Evolutionary conservation across 192 early-diverging fungal species (phyloP), one percentile per base, ranked within the genome.

Genomic region (Coemansia sp.): DNA sequence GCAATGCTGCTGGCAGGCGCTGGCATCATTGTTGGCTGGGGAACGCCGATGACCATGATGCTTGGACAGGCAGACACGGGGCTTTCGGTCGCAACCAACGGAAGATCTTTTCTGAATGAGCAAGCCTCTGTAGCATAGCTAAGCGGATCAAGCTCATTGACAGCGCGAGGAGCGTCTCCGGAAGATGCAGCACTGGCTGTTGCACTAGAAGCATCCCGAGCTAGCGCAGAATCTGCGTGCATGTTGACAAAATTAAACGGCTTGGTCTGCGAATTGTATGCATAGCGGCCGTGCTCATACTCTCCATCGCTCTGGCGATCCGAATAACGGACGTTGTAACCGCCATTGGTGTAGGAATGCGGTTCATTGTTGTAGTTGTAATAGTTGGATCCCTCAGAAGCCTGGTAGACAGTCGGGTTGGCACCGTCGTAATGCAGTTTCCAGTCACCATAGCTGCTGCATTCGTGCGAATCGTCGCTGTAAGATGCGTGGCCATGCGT

Each of bases 121-220:
- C 59, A 80, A 8, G 51, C 64, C 40, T 80, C 68, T 1, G 72
- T 80, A 29, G 56, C 77, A 7, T 80, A 80, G 72, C 77, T 80
- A 16, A 80, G 77, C 20, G 77, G 77, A 51, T 80, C 77, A 31
- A 80, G 72, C 36, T 80, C 77, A 33, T 80, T 80, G 4, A 80
- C 77, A 0, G 77, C 77, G 32, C 61, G 72, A 7, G 72, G 72
- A 11, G 16, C 42, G 25, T 50, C 38, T 22, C 48, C 22, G 5
- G 64, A 2, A 0, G 62, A 52, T 28, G 61, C 30, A 1, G 60
- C 48, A 5, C 10, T 40, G 33, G 16, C 32, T 4, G 55, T 2
- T 45, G 48, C 74, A 18, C 52, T n/a, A 22, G 72, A 65, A 11
- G 77, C 77, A 60, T 80, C 77, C 56, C 72, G 60, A 0, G 67